Evolutionary conservation across 495 filamentous ascomycete species (phyloP).

Genomic region (Hypoxylon fuscum): DNA sequence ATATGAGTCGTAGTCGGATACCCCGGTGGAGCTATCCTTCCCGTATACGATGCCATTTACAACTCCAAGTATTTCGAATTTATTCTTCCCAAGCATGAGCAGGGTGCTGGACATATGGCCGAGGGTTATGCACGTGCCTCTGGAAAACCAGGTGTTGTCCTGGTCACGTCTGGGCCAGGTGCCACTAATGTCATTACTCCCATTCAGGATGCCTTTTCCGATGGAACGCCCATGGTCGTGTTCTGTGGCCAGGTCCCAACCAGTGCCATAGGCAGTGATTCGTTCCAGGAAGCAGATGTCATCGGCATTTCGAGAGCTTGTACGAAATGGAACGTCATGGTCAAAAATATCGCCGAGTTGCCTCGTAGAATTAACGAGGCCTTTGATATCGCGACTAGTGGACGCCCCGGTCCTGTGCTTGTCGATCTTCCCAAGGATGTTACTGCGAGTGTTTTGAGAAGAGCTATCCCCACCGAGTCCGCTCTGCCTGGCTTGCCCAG

Average conservation of each 20-base stretch:
- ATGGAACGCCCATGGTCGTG: conserved; percentile 81
- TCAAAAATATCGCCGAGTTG: conserved; percentile 79
- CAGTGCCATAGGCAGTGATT: conserved; percentile 77
- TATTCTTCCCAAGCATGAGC: conserved; percentile 80
- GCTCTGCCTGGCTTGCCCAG: conserved; percentile 72
- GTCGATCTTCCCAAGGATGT: conserved; percentile 85
- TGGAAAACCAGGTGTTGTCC: conserved; percentile 78
- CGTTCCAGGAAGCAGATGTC: conserved; percentile 83
- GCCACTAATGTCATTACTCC: conserved; percentile 83
- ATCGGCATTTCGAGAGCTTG: conserved; percentile 79
- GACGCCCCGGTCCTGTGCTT: conserved; percentile 79
- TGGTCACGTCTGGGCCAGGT: conserved; percentile 81
- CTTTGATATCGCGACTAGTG: conserved; percentile 84
- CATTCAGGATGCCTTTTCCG: conserved; percentile 80
- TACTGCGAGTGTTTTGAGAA: conserved; percentile 70
- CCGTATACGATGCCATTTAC: conserved; percentile 84
- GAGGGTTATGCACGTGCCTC: conserved; percentile 79
- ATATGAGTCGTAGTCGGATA: conserved; percentile 65
- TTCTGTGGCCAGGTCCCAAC: conserved; percentile 82
- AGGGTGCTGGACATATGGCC: conserved; percentile 85
- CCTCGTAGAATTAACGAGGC: conserved; percentile 83
- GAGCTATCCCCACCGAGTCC: conserved; percentile 73
- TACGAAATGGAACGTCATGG: conserved; percentile 89
- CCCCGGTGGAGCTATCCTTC: conserved; percentile 82
- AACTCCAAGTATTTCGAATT: conserved; percentile 84